Evolutionary conservation across 192 early-diverging fungal genomes (phyloP), one percentile per base, ranked within the genome.

Genomic region (Chytriomyces hyalinus): DNA sequence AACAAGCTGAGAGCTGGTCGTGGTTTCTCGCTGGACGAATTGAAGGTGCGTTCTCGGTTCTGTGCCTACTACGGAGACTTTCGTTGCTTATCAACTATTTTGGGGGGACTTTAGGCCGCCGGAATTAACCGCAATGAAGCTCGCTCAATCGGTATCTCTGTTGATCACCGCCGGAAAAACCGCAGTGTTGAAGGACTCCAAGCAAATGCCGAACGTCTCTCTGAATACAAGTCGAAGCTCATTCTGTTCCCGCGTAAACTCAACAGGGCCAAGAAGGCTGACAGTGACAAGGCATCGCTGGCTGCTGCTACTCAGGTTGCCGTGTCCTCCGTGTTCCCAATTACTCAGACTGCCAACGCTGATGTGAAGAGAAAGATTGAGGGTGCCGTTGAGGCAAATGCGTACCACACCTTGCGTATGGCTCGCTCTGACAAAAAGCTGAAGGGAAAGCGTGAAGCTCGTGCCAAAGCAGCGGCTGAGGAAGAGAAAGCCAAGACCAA

Each of bases 21-120:
- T 83, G 97, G 97, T 66, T 99, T 99, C 90, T 97, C 96, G 64
- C 86, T 97, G 64, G 97, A 99, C 76, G 97, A 99, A 87, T 91
- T 99, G 74, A 96, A 98, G 94, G 93, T 93, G 83, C 65, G 77
- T 59, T 28, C 67, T 36, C 36, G 36, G 36, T 36, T 36, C 36
- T 36, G 36, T 4, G 36, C 36, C 36, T n/a, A 57, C 15, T 57
- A n/a, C 4, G 20, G 53, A n/a, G 4, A 13, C 53, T n/a, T 2
- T 44, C 0, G 43, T 66, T 49, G 9, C 17, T 59, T 3, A 69
- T 81, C 4, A 36, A 71, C 7, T 44, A 26, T 26, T 10, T 82
- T 36, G 61, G 60, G 10, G 10, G 36, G 4, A 36, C 73, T 64
- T 46, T 81, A 93, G 93, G 94, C 89, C 74, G 96, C 96, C 76